Percentiles rank a stretch among this genome's conserved stretches.
phyloP scores from a whole-genome alignment of 1,284 basidiomycete species.

The Apiotrichum sp. region DNA sequence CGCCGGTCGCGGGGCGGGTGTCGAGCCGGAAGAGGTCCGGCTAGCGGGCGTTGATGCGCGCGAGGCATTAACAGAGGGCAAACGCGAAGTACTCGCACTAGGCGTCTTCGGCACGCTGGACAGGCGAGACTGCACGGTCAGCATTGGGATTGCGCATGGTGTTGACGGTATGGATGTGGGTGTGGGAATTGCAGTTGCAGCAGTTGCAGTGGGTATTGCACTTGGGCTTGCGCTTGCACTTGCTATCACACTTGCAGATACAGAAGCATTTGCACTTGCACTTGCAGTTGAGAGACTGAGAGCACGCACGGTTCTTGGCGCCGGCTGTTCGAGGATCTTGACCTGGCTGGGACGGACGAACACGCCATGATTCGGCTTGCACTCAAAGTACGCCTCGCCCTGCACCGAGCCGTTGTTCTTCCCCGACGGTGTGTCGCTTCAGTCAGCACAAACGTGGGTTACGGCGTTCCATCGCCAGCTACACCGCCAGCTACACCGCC shows the following conservation, averaged over 20 bases:
- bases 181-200: no score
- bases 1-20: not conserved
- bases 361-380: conserved; percentile 70
- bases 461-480: not conserved
- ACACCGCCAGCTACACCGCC: no score
- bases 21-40: not conserved
- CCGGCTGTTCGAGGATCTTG: conserved; percentile 50
- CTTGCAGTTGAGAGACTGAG: no score
- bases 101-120: not conserved
- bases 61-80: not conserved
- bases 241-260: no score
- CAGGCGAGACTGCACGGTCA: not conserved
- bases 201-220: no score
- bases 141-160: not conserved
- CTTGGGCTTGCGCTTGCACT: no score
- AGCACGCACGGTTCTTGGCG: conserved; percentile 5
- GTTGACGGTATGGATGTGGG: no score
- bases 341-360: conserved; percentile 89
- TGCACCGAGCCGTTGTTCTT: conserved; percentile 94
- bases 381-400: conserved; percentile 77
- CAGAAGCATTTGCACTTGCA: no score
- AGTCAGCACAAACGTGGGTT: not conserved
- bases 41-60: not conserved
- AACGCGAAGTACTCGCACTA: not conserved
- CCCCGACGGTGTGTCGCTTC: conserved; percentile 59